Evolutionary conservation across 371 early-diverging fungal species (phyloP).

Genomic region (Rhizomucor miehei): DNA sequence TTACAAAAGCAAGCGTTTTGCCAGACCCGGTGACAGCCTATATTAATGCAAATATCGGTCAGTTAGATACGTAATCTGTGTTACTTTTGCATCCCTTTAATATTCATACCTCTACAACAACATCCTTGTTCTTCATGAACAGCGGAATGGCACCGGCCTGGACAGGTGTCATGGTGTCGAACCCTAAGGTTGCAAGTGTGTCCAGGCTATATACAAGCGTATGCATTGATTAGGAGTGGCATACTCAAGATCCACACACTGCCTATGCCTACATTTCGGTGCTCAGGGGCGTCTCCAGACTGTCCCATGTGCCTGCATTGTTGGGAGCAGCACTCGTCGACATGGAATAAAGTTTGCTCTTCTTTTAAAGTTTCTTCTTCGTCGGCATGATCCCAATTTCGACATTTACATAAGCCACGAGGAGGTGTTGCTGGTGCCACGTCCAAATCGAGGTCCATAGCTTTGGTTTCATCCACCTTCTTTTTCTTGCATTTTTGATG

Average conservation of each 20-base stretch:
- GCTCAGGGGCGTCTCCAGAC: conserved; percentile 30
- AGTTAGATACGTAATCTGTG: background rate
- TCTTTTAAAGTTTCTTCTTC: background rate
- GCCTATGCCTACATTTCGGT: conserved; percentile 26
- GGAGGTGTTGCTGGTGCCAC: background rate
- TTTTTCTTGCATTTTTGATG: background rate
- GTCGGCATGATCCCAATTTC: background rate
- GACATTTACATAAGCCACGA: background rate
- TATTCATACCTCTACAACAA: conserved; percentile 81
- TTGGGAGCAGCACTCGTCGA: conserved; percentile 15
- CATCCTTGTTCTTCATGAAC: conserved; percentile 92
- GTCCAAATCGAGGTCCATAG: background rate
- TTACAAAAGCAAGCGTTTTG: conserved; percentile 96
- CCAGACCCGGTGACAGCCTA: conserved; percentile 99
- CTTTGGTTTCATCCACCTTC: background rate
- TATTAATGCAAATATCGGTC: conserved; percentile 14
- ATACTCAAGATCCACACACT: background rate
- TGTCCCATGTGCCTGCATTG: conserved; percentile 35
- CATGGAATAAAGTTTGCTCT: background rate
- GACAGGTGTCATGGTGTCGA: conserved; percentile 46
- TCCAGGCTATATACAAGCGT: conserved; percentile 21
- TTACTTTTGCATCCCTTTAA: background rate
- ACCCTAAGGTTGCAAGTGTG: conserved; percentile 33
- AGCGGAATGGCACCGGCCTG: conserved; percentile 83
- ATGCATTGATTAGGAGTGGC: background rate